These are phyloP conservation scores for Neurospora cerealis DNA, from an alignment of 495 filamentous ascomycete species.

Conservation along the genomic window DNA sequence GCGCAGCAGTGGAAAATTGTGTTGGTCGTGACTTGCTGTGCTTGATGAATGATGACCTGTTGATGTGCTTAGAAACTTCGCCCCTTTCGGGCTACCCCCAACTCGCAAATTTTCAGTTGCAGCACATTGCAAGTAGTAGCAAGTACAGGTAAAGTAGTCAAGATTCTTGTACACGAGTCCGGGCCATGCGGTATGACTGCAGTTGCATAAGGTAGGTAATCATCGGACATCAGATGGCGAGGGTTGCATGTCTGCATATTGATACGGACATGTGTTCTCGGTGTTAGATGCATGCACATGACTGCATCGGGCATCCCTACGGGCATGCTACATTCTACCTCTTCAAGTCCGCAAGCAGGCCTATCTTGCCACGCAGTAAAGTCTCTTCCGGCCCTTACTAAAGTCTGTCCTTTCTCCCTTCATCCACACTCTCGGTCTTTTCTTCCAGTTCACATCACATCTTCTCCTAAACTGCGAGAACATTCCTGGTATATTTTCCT, in stretches of 20 bases:
- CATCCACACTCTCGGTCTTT: neutral
- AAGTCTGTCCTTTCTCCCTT: neutral
- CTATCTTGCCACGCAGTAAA: neutral
- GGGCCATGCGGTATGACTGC: too few relatives aligned
- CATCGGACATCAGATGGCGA: too few relatives aligned
- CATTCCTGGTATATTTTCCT: too few relatives aligned
- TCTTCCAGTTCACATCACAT: neutral
- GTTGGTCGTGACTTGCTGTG: too few relatives aligned
- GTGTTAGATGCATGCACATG: neutral
- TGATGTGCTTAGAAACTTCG: neutral
- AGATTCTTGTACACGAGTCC: too few relatives aligned
- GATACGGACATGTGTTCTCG: too few relatives aligned
- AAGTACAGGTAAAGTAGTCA: too few relatives aligned
- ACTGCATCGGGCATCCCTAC: neutral
- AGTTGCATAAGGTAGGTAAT: too few relatives aligned
- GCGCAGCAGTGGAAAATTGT: too few relatives aligned
- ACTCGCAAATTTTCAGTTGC: neutral
- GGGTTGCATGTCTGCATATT: too few relatives aligned
- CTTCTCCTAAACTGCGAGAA: too few relatives aligned
- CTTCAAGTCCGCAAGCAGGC: neutral
- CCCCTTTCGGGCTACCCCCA: neutral
- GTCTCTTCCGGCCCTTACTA: too few relatives aligned
- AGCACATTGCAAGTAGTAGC: neutral
- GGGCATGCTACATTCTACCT: neutral
- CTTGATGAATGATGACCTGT: neutral